These are phyloP conservation scores for Flueggea neowawraea DNA, from an alignment of 441 rosid species.

Conservation along the genomic window DNA sequence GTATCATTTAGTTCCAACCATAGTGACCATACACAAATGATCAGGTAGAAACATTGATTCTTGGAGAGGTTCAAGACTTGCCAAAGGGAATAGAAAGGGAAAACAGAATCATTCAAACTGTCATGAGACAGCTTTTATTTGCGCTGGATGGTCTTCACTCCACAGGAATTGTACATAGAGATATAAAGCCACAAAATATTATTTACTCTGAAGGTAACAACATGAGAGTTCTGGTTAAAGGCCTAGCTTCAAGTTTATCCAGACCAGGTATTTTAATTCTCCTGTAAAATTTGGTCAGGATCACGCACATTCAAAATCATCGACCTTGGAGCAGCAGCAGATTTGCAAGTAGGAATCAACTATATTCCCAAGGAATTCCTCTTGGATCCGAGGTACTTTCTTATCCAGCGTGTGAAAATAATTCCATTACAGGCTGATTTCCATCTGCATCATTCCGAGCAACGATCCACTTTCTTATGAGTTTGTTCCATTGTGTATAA, in stretches of 20 bases:
- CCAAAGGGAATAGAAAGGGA: conserved; percentile 89
- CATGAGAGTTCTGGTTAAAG: conserved; percentile 10
- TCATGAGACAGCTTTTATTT: conserved; percentile 84
- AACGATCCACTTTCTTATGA: not conserved
- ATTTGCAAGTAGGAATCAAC: conserved; percentile 90
- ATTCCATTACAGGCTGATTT: not conserved
- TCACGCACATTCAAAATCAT: conserved; percentile 88
- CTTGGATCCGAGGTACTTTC: conserved; percentile 77
- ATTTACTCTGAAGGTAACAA: conserved; percentile 89
- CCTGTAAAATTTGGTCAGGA: conserved; percentile 44
- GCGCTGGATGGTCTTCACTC: conserved; percentile 97
- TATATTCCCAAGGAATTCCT: conserved; percentile 96
- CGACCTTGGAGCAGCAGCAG: conserved; percentile 97
- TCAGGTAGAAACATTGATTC: conserved; percentile 86
- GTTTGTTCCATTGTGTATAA: not conserved
- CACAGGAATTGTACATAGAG: conserved; percentile 93
- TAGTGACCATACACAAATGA: conserved; percentile 14
- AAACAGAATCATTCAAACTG: conserved; percentile 75
- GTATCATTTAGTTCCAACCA: conserved; percentile 5
- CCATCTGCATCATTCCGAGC: not conserved
- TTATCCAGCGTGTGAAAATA: conserved; percentile 1
- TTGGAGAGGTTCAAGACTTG: conserved; percentile 70
- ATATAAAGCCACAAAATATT: conserved; percentile 87
- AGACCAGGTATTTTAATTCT: conserved; percentile 3
- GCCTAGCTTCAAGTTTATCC: conserved; percentile 4